A percentile compares a stretch with the other conserved stretches of the same genome.
phyloP scores from a whole-genome alignment of 2,329 filamentous ascomycete species.

The Tolypocladium inflatum region DNA sequence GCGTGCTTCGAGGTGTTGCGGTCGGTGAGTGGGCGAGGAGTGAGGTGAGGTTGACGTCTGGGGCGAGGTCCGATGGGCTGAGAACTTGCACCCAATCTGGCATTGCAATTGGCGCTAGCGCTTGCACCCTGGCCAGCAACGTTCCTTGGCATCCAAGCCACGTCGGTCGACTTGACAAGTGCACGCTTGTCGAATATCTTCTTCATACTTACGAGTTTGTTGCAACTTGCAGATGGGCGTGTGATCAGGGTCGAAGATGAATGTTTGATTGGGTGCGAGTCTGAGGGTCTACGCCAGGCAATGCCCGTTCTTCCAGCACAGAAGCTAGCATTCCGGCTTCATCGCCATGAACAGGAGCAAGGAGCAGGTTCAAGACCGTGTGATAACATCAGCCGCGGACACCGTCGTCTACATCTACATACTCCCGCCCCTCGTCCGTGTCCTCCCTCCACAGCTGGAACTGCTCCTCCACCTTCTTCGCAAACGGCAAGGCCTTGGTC shows the following conservation, averaged over 20 bases:
- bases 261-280: not conserved
- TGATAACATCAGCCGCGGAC: not conserved
- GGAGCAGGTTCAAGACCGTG: no score
- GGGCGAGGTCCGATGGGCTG: not conserved
- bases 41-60: not conserved
- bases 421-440: conserved; percentile 18
- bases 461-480: conserved; percentile 11
- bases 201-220: not conserved
- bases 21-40: not conserved
- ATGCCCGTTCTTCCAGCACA: not conserved
- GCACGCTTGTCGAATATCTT: not conserved
- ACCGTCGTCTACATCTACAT: conserved; percentile 21
- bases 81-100: not conserved
- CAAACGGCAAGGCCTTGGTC: conserved; percentile 4
- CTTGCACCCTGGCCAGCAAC: not conserved
- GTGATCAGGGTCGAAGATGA: not conserved
- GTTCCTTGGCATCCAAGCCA: not conserved
- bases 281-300: not conserved
- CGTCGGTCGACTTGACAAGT: not conserved
- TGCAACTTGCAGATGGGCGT: not conserved
- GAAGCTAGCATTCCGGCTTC: not conserved
- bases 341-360: no score
- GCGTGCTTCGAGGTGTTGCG: not conserved
- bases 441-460: conserved; percentile 19
- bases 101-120: not conserved